A percentile compares a stretch with the other conserved stretches of the same genome.
These are phyloP conservation scores for Lactifluus echinatus DNA, from an alignment of 768 basidiomycete genomes.

Conservation along the genomic window DNA sequence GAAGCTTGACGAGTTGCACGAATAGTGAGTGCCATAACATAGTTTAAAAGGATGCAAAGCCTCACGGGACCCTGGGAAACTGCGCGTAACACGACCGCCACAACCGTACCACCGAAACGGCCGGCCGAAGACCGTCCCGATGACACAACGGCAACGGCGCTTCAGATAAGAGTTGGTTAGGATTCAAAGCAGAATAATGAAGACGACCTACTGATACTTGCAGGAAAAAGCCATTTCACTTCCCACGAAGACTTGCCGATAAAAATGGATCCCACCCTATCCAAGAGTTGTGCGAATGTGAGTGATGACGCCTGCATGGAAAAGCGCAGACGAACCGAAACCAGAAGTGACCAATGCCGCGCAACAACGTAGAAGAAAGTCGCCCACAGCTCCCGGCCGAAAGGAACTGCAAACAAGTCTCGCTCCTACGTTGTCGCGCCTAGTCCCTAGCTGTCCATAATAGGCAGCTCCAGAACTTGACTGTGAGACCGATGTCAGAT, in stretches of 20 bases:
- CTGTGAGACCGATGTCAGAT: background rate
- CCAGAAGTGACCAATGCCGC: background rate
- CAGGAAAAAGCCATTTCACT: background rate
- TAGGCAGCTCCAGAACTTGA: background rate
- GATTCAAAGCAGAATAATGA: background rate
- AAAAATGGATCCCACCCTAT: background rate
- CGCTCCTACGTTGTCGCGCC: background rate
- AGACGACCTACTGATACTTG: slow-evolving; percentile 10
- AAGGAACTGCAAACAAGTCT: slow-evolving; percentile 7
- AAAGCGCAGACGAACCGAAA: background rate
- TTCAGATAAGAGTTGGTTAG: background rate
- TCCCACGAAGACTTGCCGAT: background rate
- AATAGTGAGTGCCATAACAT: background rate
- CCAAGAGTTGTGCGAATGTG: background rate
- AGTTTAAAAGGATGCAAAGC: background rate
- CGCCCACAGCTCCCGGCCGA: slow-evolving; percentile 13
- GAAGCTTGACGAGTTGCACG: background rate
- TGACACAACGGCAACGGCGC: slow-evolving; percentile 2
- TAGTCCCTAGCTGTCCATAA: background rate
- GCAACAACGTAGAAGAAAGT: slow-evolving; percentile 6
- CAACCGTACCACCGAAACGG: background rate
- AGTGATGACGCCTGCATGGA: background rate
- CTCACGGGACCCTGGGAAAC: background rate
- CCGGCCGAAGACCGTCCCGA: slow-evolving; percentile 4
- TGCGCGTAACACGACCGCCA: slow-evolving; percentile 1